Base-by-base conservation (phyloP, 768 basidiomycete species). In the Mycena galopus region DNA sequence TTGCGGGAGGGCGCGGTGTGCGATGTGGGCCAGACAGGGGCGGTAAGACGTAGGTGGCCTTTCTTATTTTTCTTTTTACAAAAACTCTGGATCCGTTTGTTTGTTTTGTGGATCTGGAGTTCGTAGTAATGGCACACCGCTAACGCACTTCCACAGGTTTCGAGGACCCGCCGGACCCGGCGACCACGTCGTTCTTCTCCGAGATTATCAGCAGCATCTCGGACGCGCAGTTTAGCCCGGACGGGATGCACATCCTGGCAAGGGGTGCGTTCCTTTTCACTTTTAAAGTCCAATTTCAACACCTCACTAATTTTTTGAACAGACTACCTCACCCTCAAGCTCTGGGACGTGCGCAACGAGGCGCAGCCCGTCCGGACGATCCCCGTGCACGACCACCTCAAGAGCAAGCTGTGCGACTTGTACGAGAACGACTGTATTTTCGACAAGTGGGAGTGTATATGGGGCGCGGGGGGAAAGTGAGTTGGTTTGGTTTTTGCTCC, bases 351-450 rank as follows among this genome's bases (percentile, higher is more conserved):
- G 83, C 97, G 97, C 82, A 98, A 98, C 96, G 98, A 99, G 84
- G 92, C 91, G 73, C 90, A 93, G 75, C 98, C 98, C 12, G 84
- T 99, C 71, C 97, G 97, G 86, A 98, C 96, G 14, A 98, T 99
- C 81, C 92, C 95, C 58, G 98, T 99, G 77, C 98, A 99, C 79
- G 98, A 99, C 77, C 97, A 99, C 82, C 87, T 99, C 56, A 91
- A 96, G 62, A 94, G 95, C 65, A 99, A 99, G 82, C 91, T 99
- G n/a, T 99, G 98, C 82, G 98, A 99, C 82, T 83, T 99, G 71
- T 99, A 99, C 79, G 98, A 99, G 87, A 99, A 99, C 77, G 98
- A 99, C 79, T 99, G 98, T 83, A 99, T 99, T 78, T 99, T 99
- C 81, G 98, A 99, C 87, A 99, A 99, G 84, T 99, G 99, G 77